Percentiles rank a stretch among this genome's conserved stretches.
These are phyloP conservation scores for Tolypocladium paradoxum DNA, from an alignment of 2,329 filamentous ascomycete species.

Conservation along the genomic window DNA sequence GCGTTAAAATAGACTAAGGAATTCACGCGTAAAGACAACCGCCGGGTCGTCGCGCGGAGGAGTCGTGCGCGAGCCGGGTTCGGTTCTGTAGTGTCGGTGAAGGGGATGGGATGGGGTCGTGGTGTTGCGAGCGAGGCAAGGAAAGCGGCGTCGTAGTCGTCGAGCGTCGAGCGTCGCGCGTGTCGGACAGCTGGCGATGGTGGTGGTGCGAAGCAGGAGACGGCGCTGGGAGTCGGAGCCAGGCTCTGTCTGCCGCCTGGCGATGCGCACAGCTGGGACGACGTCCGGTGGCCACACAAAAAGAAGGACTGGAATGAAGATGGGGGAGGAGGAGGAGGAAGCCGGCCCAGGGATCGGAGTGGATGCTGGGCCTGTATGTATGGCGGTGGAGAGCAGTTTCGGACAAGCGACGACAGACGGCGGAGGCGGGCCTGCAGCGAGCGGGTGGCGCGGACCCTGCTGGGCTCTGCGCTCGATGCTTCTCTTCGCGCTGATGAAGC, in stretches of 20 bases:
- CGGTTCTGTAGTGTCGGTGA: background rate
- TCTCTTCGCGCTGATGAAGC: background rate
- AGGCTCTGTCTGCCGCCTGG: constrained; percentile 2
- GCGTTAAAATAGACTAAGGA: background rate
- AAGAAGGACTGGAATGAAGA: constrained; percentile 22
- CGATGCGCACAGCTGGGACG: constrained; percentile 8
- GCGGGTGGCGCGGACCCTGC: constrained; percentile 3
- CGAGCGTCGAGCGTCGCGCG: constrained; percentile 2
- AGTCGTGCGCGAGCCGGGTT: background rate
- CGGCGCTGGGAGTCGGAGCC: background rate
- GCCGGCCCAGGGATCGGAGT: constrained; percentile 3
- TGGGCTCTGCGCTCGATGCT: background rate
- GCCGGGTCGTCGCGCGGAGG: background rate
- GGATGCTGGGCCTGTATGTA: constrained; percentile 10
- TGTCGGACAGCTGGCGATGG: background rate
- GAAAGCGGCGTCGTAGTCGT: background rate
- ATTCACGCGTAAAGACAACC: background rate
- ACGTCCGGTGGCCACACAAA: constrained; percentile 9
- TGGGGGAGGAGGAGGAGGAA: constrained; percentile 15
- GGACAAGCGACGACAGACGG: constrained; percentile 7
- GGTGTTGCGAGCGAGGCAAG: background rate
- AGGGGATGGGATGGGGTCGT: background rate
- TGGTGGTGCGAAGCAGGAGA: constrained; percentile 6
- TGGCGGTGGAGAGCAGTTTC: constrained; percentile 5
- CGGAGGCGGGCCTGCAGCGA: constrained; percentile 2